Percentiles rank a stretch among this genome's conserved stretches.
Conservation (phyloP, 2,329 filamentous ascomycete species). For the Aspergillus aculeatus region DNA sequence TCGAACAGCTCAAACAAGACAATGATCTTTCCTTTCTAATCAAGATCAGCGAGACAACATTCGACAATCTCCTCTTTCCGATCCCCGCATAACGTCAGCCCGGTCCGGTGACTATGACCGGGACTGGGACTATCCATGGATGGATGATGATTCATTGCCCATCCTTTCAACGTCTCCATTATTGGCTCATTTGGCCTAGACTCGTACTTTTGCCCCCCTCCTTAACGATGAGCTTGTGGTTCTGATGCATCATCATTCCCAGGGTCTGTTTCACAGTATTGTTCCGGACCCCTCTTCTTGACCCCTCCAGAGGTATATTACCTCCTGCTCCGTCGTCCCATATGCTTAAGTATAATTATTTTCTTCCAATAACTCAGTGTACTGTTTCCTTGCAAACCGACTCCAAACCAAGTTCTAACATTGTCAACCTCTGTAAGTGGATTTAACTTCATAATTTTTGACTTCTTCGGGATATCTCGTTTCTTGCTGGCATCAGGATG, state of each 20-base stretch:
- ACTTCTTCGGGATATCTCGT: background rate
- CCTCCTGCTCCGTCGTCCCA: background rate
- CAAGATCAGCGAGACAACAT: background rate
- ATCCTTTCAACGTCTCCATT: background rate
- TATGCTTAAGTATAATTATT: background rate
- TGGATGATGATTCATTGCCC: conserved; percentile 10
- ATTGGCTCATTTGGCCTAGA: conserved; percentile 10
- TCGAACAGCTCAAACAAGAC: background rate
- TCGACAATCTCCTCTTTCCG: background rate
- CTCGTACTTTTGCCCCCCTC: conserved; percentile 5
- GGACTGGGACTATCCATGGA: background rate
- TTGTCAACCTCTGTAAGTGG: background rate
- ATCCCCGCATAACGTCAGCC: background rate
- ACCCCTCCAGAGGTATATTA: background rate
- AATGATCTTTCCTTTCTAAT: background rate
- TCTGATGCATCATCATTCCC: conserved; percentile 12
- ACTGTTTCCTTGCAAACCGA: background rate
- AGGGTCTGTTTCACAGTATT: conserved; percentile 10
- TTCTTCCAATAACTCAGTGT: background rate
- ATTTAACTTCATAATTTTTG: background rate
- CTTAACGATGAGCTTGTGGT: background rate
- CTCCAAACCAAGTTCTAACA: background rate
- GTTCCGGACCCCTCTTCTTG: conserved; percentile 13
- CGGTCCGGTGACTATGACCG: background rate
- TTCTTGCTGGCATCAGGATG: background rate